Conservation (phyloP, 306 rosid species). For the Boehmeria nivea region DNA sequence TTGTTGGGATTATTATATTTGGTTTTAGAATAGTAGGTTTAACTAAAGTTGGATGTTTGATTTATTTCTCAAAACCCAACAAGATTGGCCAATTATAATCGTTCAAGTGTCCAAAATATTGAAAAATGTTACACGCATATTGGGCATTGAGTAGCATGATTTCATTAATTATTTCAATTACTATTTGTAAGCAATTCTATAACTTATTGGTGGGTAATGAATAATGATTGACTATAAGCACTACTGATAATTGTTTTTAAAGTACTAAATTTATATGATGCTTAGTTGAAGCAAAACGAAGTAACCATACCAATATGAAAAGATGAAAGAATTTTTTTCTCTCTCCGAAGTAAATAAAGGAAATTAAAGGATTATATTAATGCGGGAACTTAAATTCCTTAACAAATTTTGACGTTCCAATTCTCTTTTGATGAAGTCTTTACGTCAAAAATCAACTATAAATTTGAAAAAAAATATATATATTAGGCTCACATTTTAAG, state of each 20-base stretch:
- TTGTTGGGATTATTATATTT: slow-evolving; percentile 15
- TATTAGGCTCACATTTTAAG: not conserved
- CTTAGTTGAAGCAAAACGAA: not conserved
- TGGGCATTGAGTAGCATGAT: not conserved
- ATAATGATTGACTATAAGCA: too few relatives aligned
- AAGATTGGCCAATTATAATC: not conserved
- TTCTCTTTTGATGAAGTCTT: too few relatives aligned
- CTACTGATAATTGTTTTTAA: not conserved
- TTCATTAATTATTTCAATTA: not conserved
- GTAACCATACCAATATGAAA: not conserved
- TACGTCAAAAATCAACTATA: not conserved
- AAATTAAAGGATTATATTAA: too few relatives aligned
- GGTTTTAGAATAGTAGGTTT: slow-evolving; percentile 3
- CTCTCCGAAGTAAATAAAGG: too few relatives aligned
- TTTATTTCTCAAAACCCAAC: not conserved
- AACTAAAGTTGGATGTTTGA: not conserved
- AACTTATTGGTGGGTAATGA: not conserved
- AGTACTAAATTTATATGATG: not conserved
- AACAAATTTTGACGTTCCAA: too few relatives aligned
- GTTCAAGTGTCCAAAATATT: not conserved
- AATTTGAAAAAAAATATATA: not conserved
- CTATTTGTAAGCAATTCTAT: not conserved
- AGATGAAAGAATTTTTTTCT: too few relatives aligned
- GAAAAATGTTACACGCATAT: not conserved
- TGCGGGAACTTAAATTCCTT: too few relatives aligned